Base-by-base conservation (phyloP, 129 eudicot species). In the Chrysanthemum makinoi region DNA sequence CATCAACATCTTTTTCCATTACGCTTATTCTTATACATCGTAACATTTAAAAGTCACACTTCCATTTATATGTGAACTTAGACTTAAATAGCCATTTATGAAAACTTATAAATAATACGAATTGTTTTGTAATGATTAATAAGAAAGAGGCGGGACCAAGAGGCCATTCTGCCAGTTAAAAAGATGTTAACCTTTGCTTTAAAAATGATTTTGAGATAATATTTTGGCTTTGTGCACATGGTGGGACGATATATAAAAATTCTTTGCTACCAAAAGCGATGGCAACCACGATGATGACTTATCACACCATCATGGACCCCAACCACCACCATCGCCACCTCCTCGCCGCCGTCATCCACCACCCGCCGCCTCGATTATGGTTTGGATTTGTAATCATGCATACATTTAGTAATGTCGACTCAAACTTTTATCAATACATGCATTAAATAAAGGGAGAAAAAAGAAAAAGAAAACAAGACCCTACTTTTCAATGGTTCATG, bases 91-190 rank as follows among this genome's bases (percentile, higher is more conserved):
- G 35, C 35, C 35, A 30, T 30, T 30, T 30, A 30, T 3, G 3
- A 30, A 30, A 30, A 30, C 35, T 5, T 30, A 30, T 5, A 30
- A 8, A 39, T 6, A 39, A 39, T 39, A 39, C 46, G 46, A 39
- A 7, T 39, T 39, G 10, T 15, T 6, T 2, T 2, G 3, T 6
- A 44, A 19, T 72, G 47, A 70, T 39, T 70, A 35, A 64, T 53
- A 54, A 50, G 43, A 68, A 66, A 44, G 71, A 69, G 19, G 43
- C 47, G 68, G 81, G 81, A n/a, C 81, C 77, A 78, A 28, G 59
- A 55, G 60, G 72, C 81, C 81, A 78, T 78, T 64, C 77, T 47
- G 77, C 81, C 77, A 70, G 77, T 70, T 71, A 63, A 71, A 78
- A 78, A 78, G 77, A 19, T 49, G 63, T 24, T 72, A 54, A 70